phyloP scores from a whole-genome alignment of 495 filamentous ascomycete species.

The Cercophora newfieldiana region DNA sequence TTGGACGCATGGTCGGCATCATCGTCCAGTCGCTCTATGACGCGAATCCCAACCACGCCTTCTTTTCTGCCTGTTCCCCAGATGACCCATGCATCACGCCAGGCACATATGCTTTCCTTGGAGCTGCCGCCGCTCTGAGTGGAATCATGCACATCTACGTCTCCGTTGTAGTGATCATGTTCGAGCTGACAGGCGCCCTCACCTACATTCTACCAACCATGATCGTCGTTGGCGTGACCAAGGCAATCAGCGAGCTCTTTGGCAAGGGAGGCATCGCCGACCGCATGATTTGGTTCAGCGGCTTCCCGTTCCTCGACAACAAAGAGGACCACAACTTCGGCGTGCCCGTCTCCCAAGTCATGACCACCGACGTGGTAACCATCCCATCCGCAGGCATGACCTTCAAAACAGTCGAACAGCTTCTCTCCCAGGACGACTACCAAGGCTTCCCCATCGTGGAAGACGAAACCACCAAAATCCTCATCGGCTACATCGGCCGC shows the following conservation, averaged over 20 bases:
- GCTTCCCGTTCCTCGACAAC: slow-evolving; percentile 95
- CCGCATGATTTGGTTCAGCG: slow-evolving; percentile 99
- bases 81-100: slow-evolving; percentile 97
- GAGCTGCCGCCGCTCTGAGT: slow-evolving; percentile 90
- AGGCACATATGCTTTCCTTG: slow-evolving; percentile 93
- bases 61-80: slow-evolving; percentile 84
- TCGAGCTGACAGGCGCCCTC: slow-evolving; percentile 90
- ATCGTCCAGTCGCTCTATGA: slow-evolving; percentile 89
- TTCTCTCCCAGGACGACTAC: slow-evolving; percentile 79
- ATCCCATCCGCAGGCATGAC: slow-evolving; percentile 76
- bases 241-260: slow-evolving; percentile 87
- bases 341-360: slow-evolving; percentile 88
- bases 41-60: slow-evolving; percentile 73
- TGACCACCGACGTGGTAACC: slow-evolving; percentile 76
- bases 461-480: slow-evolving; percentile 63
- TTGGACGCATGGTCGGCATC: slow-evolving; percentile 92
- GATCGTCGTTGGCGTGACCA: slow-evolving; percentile 98
- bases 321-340: slow-evolving; percentile 98
- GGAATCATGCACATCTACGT: slow-evolving; percentile 98
- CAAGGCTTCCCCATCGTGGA: slow-evolving; percentile 96
- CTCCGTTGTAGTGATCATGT: slow-evolving; percentile 97
- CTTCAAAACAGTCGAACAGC: slow-evolving; percentile 68
- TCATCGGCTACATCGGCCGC: slow-evolving; percentile 92
- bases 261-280: slow-evolving; percentile 96
- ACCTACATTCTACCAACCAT: slow-evolving; percentile 97